Evolutionary conservation across 805 yeast species (phyloP).

Genomic region (Candida lessepsii): DNA sequence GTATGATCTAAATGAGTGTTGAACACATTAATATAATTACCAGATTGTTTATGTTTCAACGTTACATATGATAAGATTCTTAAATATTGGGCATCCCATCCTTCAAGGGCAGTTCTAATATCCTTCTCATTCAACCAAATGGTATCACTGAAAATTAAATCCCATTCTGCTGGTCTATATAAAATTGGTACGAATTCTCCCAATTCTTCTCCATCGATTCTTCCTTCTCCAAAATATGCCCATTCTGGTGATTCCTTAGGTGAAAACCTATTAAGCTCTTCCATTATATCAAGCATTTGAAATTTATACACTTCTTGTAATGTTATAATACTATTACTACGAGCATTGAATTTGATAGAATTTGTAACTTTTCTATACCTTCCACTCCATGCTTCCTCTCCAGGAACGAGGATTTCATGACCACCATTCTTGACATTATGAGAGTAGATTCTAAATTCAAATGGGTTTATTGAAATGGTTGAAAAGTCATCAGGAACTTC

Average conservation of each 20-base stretch:
- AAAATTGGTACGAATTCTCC: constrained; percentile 37
- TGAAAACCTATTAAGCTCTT: constrained; percentile 22
- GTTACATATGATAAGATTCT: constrained; percentile 34
- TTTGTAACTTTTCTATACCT: constrained; percentile 19
- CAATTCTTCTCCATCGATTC: constrained; percentile 25
- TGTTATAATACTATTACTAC: constrained; percentile 33
- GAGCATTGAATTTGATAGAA: constrained; percentile 27
- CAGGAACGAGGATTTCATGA: constrained; percentile 20
- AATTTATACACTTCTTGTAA: constrained; percentile 38
- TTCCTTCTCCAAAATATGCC: constrained; percentile 32
- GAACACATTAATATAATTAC: constrained; percentile 28
- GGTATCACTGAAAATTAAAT: constrained; percentile 25
- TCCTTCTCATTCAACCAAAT: constrained; percentile 37
- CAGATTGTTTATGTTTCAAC: constrained; percentile 26
- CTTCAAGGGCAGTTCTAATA: constrained; percentile 29
- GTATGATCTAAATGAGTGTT: constrained; percentile 41
- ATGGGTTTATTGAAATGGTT: constrained; percentile 12
- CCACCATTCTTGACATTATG: constrained; percentile 36
- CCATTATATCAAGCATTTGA: constrained; percentile 32
- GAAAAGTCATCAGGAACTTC: constrained; percentile 16
- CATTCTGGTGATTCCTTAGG: constrained; percentile 21
- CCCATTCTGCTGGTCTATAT: constrained; percentile 30
- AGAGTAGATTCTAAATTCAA: constrained; percentile 33
- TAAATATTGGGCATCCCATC: constrained; percentile 40
- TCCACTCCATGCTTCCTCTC: constrained; percentile 27